Evolutionary conservation across 2,329 filamentous ascomycete species (phyloP).

Genomic region (Fusarium begoniae): DNA sequence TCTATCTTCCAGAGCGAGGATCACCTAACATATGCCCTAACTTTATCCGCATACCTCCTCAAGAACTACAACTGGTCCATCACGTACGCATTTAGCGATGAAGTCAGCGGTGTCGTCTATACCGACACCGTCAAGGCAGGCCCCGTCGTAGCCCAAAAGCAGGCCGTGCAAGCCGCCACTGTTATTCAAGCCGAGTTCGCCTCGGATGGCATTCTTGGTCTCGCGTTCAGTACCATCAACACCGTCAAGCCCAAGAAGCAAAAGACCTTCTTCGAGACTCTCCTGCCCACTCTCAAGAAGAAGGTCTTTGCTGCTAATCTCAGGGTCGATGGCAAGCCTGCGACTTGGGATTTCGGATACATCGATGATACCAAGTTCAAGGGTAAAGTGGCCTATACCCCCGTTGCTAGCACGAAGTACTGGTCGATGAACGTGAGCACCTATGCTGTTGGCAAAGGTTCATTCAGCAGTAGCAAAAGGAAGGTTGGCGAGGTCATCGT

Average conservation of each 20-base stretch:
- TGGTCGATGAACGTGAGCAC: background rate
- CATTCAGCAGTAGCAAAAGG: background rate
- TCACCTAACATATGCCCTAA: background rate
- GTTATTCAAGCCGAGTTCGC: accelerated
- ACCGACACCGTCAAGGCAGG: background rate
- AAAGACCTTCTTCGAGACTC: background rate
- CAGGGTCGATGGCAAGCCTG: background rate
- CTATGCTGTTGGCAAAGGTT: background rate
- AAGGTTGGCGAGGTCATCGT: background rate
- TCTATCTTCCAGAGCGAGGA: background rate
- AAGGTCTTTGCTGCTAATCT: conserved; percentile 2
- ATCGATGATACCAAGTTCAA: background rate
- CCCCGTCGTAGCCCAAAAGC: background rate
- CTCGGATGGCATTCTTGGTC: background rate
- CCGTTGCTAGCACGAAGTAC: background rate
- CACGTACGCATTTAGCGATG: background rate
- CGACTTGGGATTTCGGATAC: background rate
- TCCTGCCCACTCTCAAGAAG: background rate
- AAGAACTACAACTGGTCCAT: background rate
- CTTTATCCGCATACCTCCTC: background rate
- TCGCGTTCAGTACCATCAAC: background rate
- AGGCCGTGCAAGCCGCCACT: background rate
- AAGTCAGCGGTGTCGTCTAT: background rate
- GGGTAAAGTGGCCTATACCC: background rate
- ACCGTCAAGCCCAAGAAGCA: background rate